Base-by-base conservation (phyloP, 2,329 filamentous ascomycete genomes). In the Dothistroma pini region DNA sequence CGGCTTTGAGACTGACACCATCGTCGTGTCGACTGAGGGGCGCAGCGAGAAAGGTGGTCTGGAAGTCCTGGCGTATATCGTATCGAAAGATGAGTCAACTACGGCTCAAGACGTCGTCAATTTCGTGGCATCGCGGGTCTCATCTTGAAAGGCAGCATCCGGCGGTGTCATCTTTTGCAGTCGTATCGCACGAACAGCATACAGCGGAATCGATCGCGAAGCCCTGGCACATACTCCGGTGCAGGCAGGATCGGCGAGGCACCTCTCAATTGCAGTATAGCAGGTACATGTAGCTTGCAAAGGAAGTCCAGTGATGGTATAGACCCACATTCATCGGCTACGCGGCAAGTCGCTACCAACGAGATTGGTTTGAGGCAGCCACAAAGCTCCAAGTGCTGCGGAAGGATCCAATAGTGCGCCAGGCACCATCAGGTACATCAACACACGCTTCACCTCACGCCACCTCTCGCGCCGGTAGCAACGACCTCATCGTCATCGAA, bases 51-150 rank as follows among this genome's bases (percentile, higher is more conserved):
- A 68, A 6, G 76, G 69, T 1, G 80, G 81, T 61, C 64, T 75
- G 14, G 58, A 63, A 25, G 79, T 80, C 0, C 72, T 79, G 19
- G 81, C 79, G 12, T 81, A 81, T 68, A 72, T 82, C 4, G 61
- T 60, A 1, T 47, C 53, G 12, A 34, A 29, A 19, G 49, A 50
- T 71, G 72, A 0, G 73, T 72, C 1, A 58, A 61, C 19, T 69
- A 67, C 0, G 58, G 70, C 34, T 65, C 58, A 72, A 1, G 77
- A 76, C 3, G 71, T 82, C 1, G 75, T 76, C 56, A 54, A 66
- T 10, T 78, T 72, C 60, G 66, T 79, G n/a, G 68, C 66, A 7
- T 70, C 71, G 22, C 70, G 71, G 12, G 61, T 82, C 49, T 77
- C 79, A 0, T 73, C 70, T 52, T 82, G 79, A 56, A 82, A 82